Base-by-base conservation (phyloP, 1,139 yeast species). In the Cylindricascospora bacillispora region DNA sequence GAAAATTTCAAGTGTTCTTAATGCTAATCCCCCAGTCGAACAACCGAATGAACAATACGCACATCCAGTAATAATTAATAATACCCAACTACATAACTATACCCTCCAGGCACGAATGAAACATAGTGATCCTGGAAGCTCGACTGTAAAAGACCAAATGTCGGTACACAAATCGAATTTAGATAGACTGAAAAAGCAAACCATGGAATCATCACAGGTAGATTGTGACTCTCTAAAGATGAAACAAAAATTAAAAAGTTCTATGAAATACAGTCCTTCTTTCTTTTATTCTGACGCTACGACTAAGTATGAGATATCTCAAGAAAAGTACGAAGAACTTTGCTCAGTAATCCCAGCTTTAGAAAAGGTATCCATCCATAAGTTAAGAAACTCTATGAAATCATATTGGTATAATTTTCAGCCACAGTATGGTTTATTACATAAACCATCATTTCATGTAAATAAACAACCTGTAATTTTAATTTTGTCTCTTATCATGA, bases 401-500 rank as follows among this genome's bases (percentile, higher is more conserved):
- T 45, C 60, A 14, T 75, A 64, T 44, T 76, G 83, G 83, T 47
- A 54, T 6, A 58, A 62, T 22, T 73, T 71, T 50, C 81, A 75
- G 44, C 66, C 72, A 4, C 80, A 74, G 45, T 70, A 66, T 38
- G 69, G 80, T 2, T 59, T 76, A 19, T 45, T 76, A 31, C 83
- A 76, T 43, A 60, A 59, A 32, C 82, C 83, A 0, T 70, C 81
- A 0, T 76, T 76, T 48, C 63, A 67, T 30, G 67, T 79, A 0
- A 61, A 60, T 28, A 48, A 54, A 1, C 61, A 70, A 16, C 70
- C 73, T 4, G 70, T 73, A 0, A 61, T 75, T 7, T 52, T 76
- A 12, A 45, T 76, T 2, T 52, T 73, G 34, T 55, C 76, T 2
- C 68, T 76, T 64, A 60, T 74, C 5, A 53, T 72, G 55, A 56